Evolutionary conservation across 1,139 yeast species (phyloP), one percentile per base, ranked within the genome.

Genomic region (Geotrichum bryndzae): DNA sequence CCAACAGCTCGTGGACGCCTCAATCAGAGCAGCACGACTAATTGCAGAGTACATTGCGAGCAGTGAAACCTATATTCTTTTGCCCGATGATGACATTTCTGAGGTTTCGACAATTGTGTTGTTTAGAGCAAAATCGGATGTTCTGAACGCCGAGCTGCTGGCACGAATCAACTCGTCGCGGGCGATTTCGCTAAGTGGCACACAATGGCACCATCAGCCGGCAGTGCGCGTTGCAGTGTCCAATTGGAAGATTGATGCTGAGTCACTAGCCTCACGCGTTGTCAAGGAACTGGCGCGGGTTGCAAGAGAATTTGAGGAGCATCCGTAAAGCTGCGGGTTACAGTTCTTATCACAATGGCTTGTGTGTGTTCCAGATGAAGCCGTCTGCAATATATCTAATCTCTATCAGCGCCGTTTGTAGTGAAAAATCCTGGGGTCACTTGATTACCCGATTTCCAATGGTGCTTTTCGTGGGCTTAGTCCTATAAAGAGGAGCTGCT

Each of bases 191-290:
- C 67, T 69, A 3, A 61, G 67, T 4, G 68, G 69, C 1, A 67
- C 71, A 1, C 59, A 45, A 6, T 70, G 70, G 69, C 56, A 67
- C 13, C 65, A 65, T 33, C 29, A 31, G 15, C 63, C 66, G 5
- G 73, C 73, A 1, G 61, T 66, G 8, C 60, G 73, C 51, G 61
- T 69, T n/a, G 72, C 72, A 2, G 68, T 69, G 8, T 67, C 69
- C 53, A 68, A 68, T 58, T 70, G 72, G 72, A 60, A 62, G n/a
- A 52, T 68, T 33, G 56, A 57, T 1, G 64, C 60, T 27, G 70
- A 68, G 27, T 65, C 62, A 23, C 22, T 59, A 29, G 51, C 62
- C 2, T 48, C 33, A 11, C 33, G 31, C 7, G 54, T 63, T 15
- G 63, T 67, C 18, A 57, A 60, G 22, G 61, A 60, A 45, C 64